Evolutionary conservation across 306 rosid genomes (phyloP), one percentile per base, ranked within the genome.

Genomic region (Acacia confusa): DNA sequence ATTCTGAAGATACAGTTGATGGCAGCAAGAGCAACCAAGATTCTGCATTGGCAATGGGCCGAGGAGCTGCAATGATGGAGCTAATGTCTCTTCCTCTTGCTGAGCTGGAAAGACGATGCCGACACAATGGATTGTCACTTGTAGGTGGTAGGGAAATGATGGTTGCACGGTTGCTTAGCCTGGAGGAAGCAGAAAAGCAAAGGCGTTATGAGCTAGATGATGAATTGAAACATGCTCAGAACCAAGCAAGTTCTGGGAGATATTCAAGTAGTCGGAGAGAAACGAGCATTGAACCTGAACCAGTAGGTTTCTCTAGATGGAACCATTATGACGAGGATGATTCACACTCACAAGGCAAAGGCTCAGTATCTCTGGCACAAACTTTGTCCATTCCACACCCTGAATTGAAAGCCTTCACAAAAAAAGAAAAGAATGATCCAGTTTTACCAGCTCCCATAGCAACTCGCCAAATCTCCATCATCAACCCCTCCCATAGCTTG

Each of bases 71-170:
- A 75, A 94, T 6, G 70, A 85, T 85, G 86, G 99, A 93, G 88
- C 86, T 96, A 65, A 88, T 93, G 95, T 88, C 78, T 88, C 97
- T 96, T 83, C 98, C 98, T 76, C 81, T 93, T 52, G 88, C 92
- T 79, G 99, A 96, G 86, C 88, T 96, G 83, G 99, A 96, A 86
- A 88, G 99, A 85, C 90, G 99, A 60, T 96, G 98, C 86, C 92
- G 98, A 73, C 99, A 96, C 88, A 96, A 96, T 85, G 99, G 99
- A 74, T 88, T 96, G 82, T 96, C 98, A 61, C 97, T 96, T 83
- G 90, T 92, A 87, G 99, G 99, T 82, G 97, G 98, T 82, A 90
- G 99, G 84, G 97, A 96, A 88, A 92, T 85, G 85, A 96, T 96
- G 99, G 99, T 93, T 82, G 92, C 97, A 66, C 86, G 98, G 58